Evolutionary conservation across 805 yeast species (phyloP).

Genomic region (Spathaspora boniae): DNA sequence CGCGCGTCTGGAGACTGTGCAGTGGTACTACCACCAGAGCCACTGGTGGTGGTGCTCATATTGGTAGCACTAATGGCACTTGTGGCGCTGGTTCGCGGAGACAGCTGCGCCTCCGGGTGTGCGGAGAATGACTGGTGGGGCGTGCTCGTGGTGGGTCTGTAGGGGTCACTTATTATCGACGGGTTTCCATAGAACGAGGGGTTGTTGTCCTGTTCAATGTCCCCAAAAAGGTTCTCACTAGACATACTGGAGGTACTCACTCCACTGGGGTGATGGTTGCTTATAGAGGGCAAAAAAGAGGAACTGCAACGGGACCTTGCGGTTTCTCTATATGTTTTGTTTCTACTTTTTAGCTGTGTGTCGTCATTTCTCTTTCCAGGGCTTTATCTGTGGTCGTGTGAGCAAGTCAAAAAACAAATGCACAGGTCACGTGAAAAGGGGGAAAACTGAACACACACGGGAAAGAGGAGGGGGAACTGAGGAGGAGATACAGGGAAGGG

Average conservation of each 20-base stretch:
- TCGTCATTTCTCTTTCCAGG: too few species aligned
- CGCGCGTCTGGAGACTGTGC: not conserved
- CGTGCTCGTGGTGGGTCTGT: constrained; percentile 12
- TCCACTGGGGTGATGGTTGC: constrained; percentile 1
- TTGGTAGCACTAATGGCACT: not conserved
- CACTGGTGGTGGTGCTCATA: not conserved
- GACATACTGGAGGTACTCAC: constrained; percentile 8
- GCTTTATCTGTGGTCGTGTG: too few species aligned
- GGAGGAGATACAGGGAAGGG: not conserved
- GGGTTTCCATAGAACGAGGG: constrained; percentile 40
- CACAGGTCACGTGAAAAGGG: too few species aligned
- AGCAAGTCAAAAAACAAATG: too few species aligned
- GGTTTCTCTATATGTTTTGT: not conserved
- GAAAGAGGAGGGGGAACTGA: not conserved
- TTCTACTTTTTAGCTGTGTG: not conserved
- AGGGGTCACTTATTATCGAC: constrained; percentile 25
- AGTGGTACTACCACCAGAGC: constrained; percentile 1
- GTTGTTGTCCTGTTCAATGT: constrained; percentile 44
- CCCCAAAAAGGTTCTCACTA: constrained; percentile 24
- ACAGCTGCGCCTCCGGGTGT: not conserved
- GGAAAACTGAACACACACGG: too few species aligned
- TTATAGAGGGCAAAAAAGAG: not conserved
- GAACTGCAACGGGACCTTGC: not conserved
- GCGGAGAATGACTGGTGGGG: not conserved
- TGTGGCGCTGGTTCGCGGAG: not conserved